phyloP scores from a whole-genome alignment of 164 flowering plant genomes.

The Vitis amurensis region DNA sequence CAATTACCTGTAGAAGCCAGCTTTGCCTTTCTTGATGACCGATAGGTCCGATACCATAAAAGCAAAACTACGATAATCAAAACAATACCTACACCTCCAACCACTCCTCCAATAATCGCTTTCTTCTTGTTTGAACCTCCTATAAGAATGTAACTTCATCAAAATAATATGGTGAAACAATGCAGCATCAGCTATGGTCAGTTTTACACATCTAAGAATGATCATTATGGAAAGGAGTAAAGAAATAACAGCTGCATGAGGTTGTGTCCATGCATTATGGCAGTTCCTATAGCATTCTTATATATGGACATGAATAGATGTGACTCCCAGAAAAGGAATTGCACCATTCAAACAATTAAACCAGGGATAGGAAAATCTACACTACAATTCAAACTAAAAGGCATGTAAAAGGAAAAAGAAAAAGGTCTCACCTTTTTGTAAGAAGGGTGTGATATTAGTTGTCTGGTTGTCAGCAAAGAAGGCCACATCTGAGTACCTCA shows the following conservation, averaged over 20 bases:
- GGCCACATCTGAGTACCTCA: slow-evolving; percentile 49
- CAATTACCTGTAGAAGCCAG: slow-evolving; percentile 14
- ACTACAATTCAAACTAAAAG: too few relatives aligned
- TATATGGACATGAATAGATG: too few relatives aligned
- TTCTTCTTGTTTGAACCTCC: slow-evolving; percentile 36
- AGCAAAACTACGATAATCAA: slow-evolving; percentile 19
- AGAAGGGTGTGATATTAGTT: slow-evolving; percentile 31
- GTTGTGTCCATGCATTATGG: too few relatives aligned
- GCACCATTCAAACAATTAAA: too few relatives aligned
- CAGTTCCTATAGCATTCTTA: too few relatives aligned
- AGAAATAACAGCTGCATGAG: neutral
- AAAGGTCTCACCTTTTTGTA: slow-evolving; percentile 26
- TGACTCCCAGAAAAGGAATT: too few relatives aligned
- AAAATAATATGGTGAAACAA: too few relatives aligned
- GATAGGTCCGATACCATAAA: slow-evolving; percentile 7
- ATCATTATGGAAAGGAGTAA: neutral
- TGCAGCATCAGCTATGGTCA: too few relatives aligned
- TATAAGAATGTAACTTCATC: neutral
- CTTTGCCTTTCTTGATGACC: slow-evolving; percentile 15
- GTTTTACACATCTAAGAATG: too few relatives aligned
- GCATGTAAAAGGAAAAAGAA: too few relatives aligned
- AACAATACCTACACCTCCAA: slow-evolving; percentile 35
- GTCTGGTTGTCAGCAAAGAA: slow-evolving; percentile 49
- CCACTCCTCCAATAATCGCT: slow-evolving; percentile 42
- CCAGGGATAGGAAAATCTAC: too few relatives aligned